Base-by-base conservation (phyloP, 73 alveolate species). In the Effrenium voratum region DNA sequence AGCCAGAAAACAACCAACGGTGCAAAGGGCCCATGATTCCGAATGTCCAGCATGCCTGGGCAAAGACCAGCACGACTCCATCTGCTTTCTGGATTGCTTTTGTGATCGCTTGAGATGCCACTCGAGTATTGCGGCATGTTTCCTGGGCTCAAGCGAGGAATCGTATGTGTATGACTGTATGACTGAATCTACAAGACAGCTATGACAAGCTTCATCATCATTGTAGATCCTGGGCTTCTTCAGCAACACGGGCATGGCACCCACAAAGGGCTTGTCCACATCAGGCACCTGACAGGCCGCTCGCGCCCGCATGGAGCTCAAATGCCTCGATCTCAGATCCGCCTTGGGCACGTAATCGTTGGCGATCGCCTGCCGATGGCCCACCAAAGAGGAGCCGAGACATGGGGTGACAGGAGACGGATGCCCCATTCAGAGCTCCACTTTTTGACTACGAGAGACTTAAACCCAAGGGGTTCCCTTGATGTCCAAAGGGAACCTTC, bases 211-310 rank as follows among this genome's bases (percentile, higher is more conserved):
- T 5, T 47, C 95, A 60, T 88, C 95, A 30, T 45, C 55, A 12
- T 40, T 72, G 13, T 84, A 84, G 60, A 88, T 88, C n/a, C 73
- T 88, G 32, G 95, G 95, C 95, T 43, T 66, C 50, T 88, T 88
- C 68, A 88, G 95, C 70, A 88, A 85, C 77, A 63, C 47, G 5
- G 95, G 95, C 38, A 43, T 49, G 2, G 95, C 95, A 19, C 95
- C 95, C 49, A 88, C 70, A 44, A 88, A 88, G 44, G 95, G 95
- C 32, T 66, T 88, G 95, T 88, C 55, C n/a, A 6, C 66, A 49
- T 88, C 95, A 13, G 95, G 95, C 47, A 88, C 85, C 95, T 88
- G 68, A 16, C n/a, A n/a, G n/a, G n/a, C n/a, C n/a, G n/a, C n/a
- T n/a, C 32, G 36, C 75, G 28, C 5, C 19, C 63, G 63, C 63